Evolutionary conservation across 257 asterid genomes (phyloP).

Genomic region (Solanum sparsipilum): DNA sequence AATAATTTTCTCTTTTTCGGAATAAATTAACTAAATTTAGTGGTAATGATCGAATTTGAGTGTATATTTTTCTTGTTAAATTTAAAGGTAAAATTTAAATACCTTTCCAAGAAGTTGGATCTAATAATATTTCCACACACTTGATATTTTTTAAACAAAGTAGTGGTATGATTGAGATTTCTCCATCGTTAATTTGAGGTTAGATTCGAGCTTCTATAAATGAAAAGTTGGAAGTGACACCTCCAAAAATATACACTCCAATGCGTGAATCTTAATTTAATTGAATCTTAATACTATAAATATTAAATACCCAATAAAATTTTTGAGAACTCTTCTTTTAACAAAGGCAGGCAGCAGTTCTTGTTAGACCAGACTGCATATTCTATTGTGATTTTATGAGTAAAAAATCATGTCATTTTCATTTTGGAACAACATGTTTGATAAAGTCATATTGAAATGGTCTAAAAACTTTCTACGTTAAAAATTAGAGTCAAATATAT

Average conservation of each 20-base stretch:
- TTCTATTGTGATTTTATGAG: neutral
- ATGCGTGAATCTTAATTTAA: neutral
- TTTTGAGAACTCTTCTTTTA: neutral
- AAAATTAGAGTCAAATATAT: neutral
- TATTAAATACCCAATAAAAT: neutral
- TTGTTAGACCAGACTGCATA: neutral
- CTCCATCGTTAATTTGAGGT: neutral
- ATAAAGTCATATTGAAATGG: neutral
- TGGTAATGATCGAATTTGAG: neutral
- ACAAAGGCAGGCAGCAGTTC: neutral
- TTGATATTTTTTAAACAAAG: neutral
- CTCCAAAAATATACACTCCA: neutral
- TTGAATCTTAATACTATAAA: neutral
- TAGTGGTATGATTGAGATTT: neutral
- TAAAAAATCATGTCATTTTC: neutral
- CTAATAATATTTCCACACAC: neutral
- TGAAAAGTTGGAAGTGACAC: neutral
- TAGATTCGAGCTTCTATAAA: neutral
- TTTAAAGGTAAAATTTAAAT: neutral
- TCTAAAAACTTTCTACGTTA: neutral
- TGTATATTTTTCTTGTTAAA: neutral
- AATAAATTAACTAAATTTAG: neutral
- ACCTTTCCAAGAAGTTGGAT: neutral
- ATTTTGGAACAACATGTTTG: neutral
- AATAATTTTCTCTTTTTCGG: neutral